Base-by-base conservation (phyloP, 306 rosid species). In the Carpinus viminea region DNA sequence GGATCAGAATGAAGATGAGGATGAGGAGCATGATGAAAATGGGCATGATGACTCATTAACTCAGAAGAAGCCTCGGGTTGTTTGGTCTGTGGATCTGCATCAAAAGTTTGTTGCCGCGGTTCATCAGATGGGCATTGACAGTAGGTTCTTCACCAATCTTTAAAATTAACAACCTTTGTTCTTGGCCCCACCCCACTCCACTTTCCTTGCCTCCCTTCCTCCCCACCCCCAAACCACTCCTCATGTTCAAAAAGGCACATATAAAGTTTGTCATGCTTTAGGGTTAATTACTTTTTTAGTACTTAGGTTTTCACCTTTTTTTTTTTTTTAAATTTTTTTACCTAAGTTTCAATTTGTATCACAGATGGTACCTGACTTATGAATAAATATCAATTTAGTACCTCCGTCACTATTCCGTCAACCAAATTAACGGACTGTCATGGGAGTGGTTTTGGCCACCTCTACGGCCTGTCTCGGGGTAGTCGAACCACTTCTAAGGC, bases 61-160 rank as follows among this genome's bases (percentile, higher is more conserved):
- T 59, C 99, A 91, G 85, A 96, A 96, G 90, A 96, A 96, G 85
- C 94, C 98, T 68, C 94, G 99, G 43, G 99, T 96, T 66, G 99
- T 96, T 87, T 93, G 99, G 99, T 93, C 99, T 21, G 91, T 91
- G 16, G 97, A 96, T 46, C 90, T 96, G 81, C 99, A 96, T 77
- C 88, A 93, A 86, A 96, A 96, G 86, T 96, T 96, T 78, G 98
- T 96, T 12, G 89, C 88, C 5, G 97, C 99, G 61, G 99, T 96
- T 82, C 86, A 91, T 80, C 98, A 93, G 79, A 80, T 96, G 65
- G 98, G 99, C 85, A 86, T 96, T 74, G 99, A 96, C 84, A 96
- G 99, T 96, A 86, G 24, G 97, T 83, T 82, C 83, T 83, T 81
- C 45, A 73, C 72, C 74, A 48, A 17, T 38, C 17, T 13, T 10